phyloP scores from a whole-genome alignment of 2,329 filamentous ascomycete genomes.

The Aspergillus calidoustus region DNA sequence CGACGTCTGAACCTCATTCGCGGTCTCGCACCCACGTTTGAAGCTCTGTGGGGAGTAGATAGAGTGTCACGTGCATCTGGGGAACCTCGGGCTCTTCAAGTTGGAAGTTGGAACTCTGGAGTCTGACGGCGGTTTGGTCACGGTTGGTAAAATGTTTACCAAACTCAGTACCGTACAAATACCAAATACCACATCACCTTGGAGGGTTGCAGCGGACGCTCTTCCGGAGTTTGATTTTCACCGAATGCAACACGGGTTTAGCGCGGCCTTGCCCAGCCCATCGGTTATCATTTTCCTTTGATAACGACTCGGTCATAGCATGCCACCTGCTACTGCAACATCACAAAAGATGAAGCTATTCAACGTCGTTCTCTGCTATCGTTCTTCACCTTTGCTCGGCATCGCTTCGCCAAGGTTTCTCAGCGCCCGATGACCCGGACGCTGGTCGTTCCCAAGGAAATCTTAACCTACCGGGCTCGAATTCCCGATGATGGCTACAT shows the following conservation, averaged over 20 bases:
- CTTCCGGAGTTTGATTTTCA: constrained; percentile 28
- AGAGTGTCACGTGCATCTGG: constrained; percentile 10
- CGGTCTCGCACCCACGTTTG: constrained; percentile 4
- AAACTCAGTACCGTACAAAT: neutral
- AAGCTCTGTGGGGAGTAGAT: constrained; percentile 18
- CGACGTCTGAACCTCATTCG: constrained; percentile 9
- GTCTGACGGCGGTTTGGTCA: neutral
- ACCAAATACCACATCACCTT: constrained; percentile 22
- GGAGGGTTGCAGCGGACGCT: constrained; percentile 29
- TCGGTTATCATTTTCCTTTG: neutral
- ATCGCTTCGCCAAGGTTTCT: neutral
- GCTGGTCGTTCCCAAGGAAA: neutral
- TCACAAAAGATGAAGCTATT: constrained; percentile 19
- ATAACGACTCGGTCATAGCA: constrained; percentile 1
- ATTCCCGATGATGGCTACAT: constrained; percentile 6
- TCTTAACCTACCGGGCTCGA: neutral
- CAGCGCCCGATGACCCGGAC: neutral
- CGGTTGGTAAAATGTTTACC: neutral
- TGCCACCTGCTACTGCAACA: constrained; percentile 31
- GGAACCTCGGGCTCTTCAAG: neutral
- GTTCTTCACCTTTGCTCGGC: neutral
- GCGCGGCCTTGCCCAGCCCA: constrained; percentile 4
- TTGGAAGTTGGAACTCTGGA: too few relatives aligned
- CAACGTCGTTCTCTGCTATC: neutral
- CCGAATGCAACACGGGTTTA: constrained; percentile 35